Evolutionary conservation across 2,329 filamentous ascomycete species (phyloP), one percentile per base, ranked within the genome.

Genomic region (Xylaria hypoxylon): DNA sequence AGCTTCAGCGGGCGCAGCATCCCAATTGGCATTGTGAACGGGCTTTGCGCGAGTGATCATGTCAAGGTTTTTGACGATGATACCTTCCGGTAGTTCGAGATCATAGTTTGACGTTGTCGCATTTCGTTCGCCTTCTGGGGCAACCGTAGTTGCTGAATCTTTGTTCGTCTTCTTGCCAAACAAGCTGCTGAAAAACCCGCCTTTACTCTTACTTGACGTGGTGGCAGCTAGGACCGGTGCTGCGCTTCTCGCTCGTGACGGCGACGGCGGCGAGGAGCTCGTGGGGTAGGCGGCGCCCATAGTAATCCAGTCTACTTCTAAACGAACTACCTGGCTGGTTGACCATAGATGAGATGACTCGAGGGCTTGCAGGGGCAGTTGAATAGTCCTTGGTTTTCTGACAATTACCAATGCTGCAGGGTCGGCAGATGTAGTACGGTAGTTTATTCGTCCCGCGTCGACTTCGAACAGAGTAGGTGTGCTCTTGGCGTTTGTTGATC

Each of bases 391-490:
- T 62, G 72, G 73, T 68, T 77, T 81, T 64, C 77, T 76, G 45
- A 62, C 59, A 66, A 80, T 78, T 40, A 73, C 63, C 10, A 80
- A 65, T n/a, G 77, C 77, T n/a, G 75, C 77, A 22, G 78, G 77
- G 13, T 75, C 71, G 19, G 74, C 73, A 3, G 71, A 69, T 26
- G 79, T 79, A 11, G 75, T 78, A 33, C 76, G 75, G 67, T 75
- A 79, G 42, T 68, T 66, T 33, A 70, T 73, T 50, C 76, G 74
- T 57, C 68, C 75, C 22, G 72, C 62, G 60, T 79, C 74, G n/a
- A 78, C 72, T 58, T 75, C 71, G 56, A 79, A 77, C 17, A 80
- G 73, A 17, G 24, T 51, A 3, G 62, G 55, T 13, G n/a, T 35
- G 13, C 24, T 64, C 22, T n/a, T 64, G 13, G 7, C 40, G 24